Base-by-base conservation (phyloP, 768 basidiomycete genomes). In the Mrakia blollopis region DNA sequence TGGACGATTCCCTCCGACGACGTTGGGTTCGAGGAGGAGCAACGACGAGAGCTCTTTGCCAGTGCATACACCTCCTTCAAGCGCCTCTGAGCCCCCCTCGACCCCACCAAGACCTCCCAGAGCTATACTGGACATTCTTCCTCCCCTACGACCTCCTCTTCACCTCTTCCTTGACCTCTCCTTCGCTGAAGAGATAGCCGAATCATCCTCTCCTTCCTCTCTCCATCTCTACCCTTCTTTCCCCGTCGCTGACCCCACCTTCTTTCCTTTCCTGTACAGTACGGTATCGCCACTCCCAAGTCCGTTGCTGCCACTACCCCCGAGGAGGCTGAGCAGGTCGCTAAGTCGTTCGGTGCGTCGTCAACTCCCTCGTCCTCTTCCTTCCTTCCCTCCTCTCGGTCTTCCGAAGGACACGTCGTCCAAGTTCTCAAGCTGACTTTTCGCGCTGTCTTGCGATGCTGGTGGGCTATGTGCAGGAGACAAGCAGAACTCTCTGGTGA, bases 251-350 rank as follows among this genome's bases (percentile, higher is more conserved):
- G 73, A 74, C n/a, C 39, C 60, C 35, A 67, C 74, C 61, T 69
- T 57, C 50, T 14, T 32, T 47, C 21, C 74, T 39, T 54, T 39
- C 21, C 32, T 3, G n/a, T n/a, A 47, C 80, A 98, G 95, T 97
- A 97, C 85, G 94, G 93, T 30, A 91, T 98, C 75, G 90, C 93
- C 18, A 98, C 96, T 21, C 97, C 97, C 25, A 94, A 92, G 85
- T 91, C 93, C 81, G 85, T 93, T 44, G 87, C 90, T 52, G 97
- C 97, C 57, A 92, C 91, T 83, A 88, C 92, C 30, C 89, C 94
- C 0, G 87, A 92, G 80, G 97, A 98, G 85, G 95, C 94, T 4
- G 92, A 88, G 84, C 86, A 90, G 78, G 93, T 93, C 72, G 96
- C 95, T 76, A 89, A 92, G 86, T 88, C 89, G 81, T 95, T 98